These are phyloP conservation scores for Eucalyptus fibrosa DNA, from an alignment of 345 rosid species.

Conservation along the genomic window DNA sequence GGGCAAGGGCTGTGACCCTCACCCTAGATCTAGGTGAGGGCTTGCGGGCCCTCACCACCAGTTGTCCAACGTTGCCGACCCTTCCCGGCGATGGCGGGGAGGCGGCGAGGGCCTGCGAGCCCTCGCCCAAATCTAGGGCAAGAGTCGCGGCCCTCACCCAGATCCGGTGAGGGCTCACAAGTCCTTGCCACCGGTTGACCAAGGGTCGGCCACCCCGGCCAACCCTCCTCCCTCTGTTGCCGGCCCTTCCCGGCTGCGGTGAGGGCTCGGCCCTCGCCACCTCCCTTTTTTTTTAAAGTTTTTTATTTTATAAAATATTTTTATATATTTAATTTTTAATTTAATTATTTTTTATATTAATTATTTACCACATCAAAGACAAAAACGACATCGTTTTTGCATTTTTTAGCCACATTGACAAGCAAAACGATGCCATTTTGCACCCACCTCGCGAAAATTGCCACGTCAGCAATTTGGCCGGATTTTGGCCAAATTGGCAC, in stretches of 20 bases:
- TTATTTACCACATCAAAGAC: too few species aligned
- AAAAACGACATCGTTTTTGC: too few species aligned
- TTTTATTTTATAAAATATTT: too few species aligned
- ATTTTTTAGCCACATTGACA: too few species aligned
- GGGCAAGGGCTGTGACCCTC: rapidly evolving
- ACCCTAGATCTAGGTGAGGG: rapidly evolving
- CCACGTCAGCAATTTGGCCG: rapidly evolving
- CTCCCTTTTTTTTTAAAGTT: too few species aligned
- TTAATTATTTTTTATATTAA: too few species aligned
- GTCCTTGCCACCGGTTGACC: rapidly evolving
- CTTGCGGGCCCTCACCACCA: rapidly evolving
- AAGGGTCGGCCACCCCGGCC: too few species aligned
- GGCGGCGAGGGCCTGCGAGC: too few species aligned
- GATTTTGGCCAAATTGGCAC: too few species aligned
- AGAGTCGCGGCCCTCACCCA: rapidly evolving
- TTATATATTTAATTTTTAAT: too few species aligned
- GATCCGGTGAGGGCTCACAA: rapidly evolving
- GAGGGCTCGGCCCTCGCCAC: rapidly evolving
- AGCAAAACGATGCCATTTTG: rapidly evolving
- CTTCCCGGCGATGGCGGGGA: rapidly evolving
- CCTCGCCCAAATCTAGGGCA: too few species aligned
- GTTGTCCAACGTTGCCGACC: rapidly evolving
- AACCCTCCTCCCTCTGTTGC: rapidly evolving
- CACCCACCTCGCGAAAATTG: too few species aligned
- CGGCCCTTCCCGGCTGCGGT: rapidly evolving